Conservation (phyloP, 2,329 filamentous ascomycete genomes). For the Beauveria rudraprayagi region DNA sequence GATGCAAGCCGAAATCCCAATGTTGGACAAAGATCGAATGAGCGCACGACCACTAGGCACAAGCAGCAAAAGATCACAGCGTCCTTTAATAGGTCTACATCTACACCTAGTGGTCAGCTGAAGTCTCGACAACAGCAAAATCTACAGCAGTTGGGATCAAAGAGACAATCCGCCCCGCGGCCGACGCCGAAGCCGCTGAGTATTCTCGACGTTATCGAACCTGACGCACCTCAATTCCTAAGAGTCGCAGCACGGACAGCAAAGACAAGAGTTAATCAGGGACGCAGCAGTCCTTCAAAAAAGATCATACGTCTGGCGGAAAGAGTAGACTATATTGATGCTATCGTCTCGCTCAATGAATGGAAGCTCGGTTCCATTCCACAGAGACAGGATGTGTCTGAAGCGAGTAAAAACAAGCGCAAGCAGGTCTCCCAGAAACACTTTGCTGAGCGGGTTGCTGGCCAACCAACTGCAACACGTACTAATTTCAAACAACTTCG, state of each 20-base stretch:
- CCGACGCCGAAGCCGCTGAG: slow-evolving; percentile 39
- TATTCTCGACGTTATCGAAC: slow-evolving; percentile 52
- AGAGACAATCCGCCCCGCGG: slow-evolving; percentile 9
- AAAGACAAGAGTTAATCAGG: slow-evolving; percentile 37
- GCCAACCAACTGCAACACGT: slow-evolving; percentile 12
- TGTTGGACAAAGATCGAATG: slow-evolving; percentile 13
- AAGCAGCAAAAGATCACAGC: slow-evolving; percentile 6
- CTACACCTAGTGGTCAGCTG: not conserved
- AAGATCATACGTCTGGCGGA: slow-evolving; percentile 56
- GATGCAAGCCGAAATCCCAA: slow-evolving; percentile 11
- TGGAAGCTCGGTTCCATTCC: slow-evolving; percentile 49
- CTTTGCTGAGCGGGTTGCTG: slow-evolving; percentile 18
- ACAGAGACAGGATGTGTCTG: slow-evolving; percentile 29
- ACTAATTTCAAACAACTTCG: not conserved
- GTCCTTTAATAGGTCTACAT: not conserved
- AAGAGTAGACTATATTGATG: slow-evolving; percentile 53
- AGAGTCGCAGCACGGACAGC: slow-evolving; percentile 54
- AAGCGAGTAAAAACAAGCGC: slow-evolving; percentile 15
- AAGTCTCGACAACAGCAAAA: not conserved
- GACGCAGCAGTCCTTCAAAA: slow-evolving; percentile 44
- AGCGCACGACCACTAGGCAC: not conserved
- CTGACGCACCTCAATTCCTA: slow-evolving; percentile 47
- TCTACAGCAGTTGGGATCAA: not conserved
- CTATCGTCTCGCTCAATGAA: slow-evolving; percentile 39
- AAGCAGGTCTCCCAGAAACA: slow-evolving; percentile 12